Evolutionary conservation across 2,329 filamentous ascomycete genomes (phyloP), one percentile per base, ranked within the genome.

Genomic region (Phaeomoniella chlamydospora): DNA sequence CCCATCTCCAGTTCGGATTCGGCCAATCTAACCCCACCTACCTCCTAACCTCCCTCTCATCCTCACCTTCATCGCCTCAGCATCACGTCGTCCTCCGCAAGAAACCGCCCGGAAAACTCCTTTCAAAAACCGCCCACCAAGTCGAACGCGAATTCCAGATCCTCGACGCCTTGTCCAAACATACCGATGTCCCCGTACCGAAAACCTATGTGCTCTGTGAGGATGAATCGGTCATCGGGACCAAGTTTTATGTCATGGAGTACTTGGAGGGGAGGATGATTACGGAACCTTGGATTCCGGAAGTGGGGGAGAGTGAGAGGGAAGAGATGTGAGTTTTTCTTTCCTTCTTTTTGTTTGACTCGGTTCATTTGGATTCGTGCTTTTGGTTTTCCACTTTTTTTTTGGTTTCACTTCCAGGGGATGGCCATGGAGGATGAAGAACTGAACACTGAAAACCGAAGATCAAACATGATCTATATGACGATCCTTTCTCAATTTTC

Each of bases 11-110:
- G 83, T 98, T 96, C 55, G 85, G 87, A 49, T 96, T 92, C 56
- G 90, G 90, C 41, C 90, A 96, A 62, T 94, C 85, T 39, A 98
- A 96, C 56, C 90, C 90, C 31, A 98, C 90, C 2, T 98, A 96
- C 62, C 84, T 88, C 51, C 69, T 96, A 51, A 93, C 77, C 12
- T 77, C 77, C 36, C 67, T 74, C 45, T 68, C 76, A 53, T 74
- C 77, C 35, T 58, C 65, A 46, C n/a, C n/a, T n/a, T n/a, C n/a
- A n/a, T n/a, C n/a, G n/a, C n/a, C n/a, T n/a, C n/a, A n/a, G n/a
- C n/a, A n/a, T n/a, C 76, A 77, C 53, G 94, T 79, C 61, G 90
- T 98, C 19, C 72, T 96, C 65, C 84, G 90, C 56, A 96, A 98
- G 72, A 96, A 96, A 64, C 90, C 90, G 1, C 88, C 90, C n/a